Base-by-base conservation (phyloP, 2,329 filamentous ascomycete species). In the Colletotrichum siamense region DNA sequence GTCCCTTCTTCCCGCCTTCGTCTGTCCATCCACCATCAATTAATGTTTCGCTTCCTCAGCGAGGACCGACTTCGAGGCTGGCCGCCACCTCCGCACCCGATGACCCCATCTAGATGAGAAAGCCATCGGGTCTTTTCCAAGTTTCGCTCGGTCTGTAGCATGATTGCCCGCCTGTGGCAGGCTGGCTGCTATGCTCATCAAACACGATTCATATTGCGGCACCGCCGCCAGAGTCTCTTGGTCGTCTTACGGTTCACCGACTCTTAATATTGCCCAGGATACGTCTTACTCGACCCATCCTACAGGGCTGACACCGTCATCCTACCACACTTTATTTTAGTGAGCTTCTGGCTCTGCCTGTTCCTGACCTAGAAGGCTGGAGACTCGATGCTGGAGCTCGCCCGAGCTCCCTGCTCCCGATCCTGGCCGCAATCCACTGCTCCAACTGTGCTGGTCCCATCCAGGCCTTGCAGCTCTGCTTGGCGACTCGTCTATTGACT, bases 401-500 rank as follows among this genome's bases (percentile, higher is more conserved):
- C 24, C 62, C 13, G 18, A 73, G 36, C 44, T 16, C 44, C 69
- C 70, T 3, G 28, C 64, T 69, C 65, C 49, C 71, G 24, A 69
- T 65, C 34, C 49, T n/a, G 44, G 64, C 5, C 69, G 28, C 44
- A 64, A 49, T 49, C 70, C 65, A 66, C 39, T 57, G 26, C 24
- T 49, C 18, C 64, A 76, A 69, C 59, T 75, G 66, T 55, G 66
- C 67, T 77, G 75, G 72, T 71, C 39, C 72, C 66, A 71, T 71
- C 66, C 71, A 77, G 62, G 32, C 72, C 71, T 68, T 61, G 66
- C 36, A 57, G 44, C 36, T 39, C 13, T 39, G 57, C 71, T 77
- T 77, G 75, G 75, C 75, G 36, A 22, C 34, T 71, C 64, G 49
- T 76, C 70, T 76, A 76, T 76, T 73, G 75, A 75, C 61, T 77